Percentiles rank a stretch among this genome's conserved stretches.
phyloP scores from a whole-genome alignment of 2,329 filamentous ascomycete species.

The Trichoderma afroharzianum region DNA sequence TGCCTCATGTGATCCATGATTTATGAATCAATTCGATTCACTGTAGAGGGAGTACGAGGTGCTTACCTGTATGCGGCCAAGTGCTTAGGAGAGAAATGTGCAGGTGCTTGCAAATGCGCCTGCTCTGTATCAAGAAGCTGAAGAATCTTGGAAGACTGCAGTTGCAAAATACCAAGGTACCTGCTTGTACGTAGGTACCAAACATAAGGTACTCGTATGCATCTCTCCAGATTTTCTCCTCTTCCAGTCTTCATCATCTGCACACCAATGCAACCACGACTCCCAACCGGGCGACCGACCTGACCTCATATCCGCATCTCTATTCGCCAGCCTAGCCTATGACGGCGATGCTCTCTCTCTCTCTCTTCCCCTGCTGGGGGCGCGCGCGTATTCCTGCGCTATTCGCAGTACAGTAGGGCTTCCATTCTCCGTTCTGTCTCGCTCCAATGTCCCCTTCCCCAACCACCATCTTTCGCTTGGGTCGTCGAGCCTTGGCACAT shows the following conservation, averaged over 20 bases:
- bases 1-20: neutral
- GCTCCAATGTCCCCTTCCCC: neutral
- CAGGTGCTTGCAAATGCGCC: neutral
- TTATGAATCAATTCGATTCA: neutral
- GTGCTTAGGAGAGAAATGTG: neutral
- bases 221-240: neutral
- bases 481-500: neutral
- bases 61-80: neutral
- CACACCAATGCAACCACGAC: neutral
- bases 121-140: neutral
- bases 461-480: neutral
- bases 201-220: neutral
- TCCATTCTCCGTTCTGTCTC: neutral
- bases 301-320: neutral
- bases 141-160: neutral
- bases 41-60: neutral
- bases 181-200: neutral
- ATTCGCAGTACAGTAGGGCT: neutral
- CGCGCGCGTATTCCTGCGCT: neutral
- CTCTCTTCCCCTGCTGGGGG: neutral
- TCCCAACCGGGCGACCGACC: neutral
- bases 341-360: neutral
- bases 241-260: neutral
- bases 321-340: neutral
- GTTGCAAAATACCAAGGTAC: neutral